A percentile compares a stretch with the other conserved stretches of the same genome.
phyloP scores from a whole-genome alignment of 192 early-diverging fungal genomes.

The Dissophora ornata region DNA sequence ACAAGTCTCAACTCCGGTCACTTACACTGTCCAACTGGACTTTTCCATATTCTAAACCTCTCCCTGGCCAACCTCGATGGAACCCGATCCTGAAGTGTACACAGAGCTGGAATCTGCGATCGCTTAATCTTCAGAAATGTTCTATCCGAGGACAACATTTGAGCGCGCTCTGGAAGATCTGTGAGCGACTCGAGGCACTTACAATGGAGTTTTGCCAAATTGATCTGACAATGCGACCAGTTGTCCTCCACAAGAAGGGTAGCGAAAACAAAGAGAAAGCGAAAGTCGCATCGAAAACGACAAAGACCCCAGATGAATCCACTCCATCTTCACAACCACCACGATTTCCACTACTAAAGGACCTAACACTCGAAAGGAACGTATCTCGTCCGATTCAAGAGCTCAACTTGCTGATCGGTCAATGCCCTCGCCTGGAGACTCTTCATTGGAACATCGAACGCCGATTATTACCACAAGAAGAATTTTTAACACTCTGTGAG shows the following conservation, averaged over 20 bases:
- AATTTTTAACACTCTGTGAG: neutral
- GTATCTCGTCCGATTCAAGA: no score
- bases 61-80: no score
- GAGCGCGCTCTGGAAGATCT: conserved; percentile 13
- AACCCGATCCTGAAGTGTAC: conserved; percentile 16
- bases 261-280: neutral
- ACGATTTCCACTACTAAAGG: no score
- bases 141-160: conserved; percentile 17
- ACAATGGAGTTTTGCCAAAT: neutral
- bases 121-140: conserved; percentile 6
- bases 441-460: neutral
- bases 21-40: conserved; percentile 8
- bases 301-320: no score
- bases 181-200: conserved; percentile 10
- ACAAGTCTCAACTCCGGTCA: neutral
- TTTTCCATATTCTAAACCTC: no score
- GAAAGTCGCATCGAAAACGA: no score
- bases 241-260: neutral
- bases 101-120: neutral
- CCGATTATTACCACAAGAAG: no score
- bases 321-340: no score
- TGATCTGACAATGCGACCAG: neutral
- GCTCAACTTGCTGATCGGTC: neutral
- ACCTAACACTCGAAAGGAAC: no score
- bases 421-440: neutral